phyloP scores from a whole-genome alignment of 2,329 filamentous ascomycete genomes.

The Epichloe gansuensis region DNA sequence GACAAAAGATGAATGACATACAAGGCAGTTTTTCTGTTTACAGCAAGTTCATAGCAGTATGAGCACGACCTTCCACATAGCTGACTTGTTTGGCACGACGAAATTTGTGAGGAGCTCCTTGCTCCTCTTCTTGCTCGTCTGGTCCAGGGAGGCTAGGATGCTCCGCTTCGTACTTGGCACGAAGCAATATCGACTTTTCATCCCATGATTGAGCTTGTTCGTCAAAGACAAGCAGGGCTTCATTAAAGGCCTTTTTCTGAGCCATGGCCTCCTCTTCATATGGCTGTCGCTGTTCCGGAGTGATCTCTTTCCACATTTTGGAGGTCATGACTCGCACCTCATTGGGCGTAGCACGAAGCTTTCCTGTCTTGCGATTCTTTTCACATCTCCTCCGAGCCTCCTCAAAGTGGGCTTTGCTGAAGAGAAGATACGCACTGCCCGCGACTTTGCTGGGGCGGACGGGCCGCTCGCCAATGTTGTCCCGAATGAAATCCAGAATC shows the following conservation, averaged over 20 bases:
- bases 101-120: constrained; percentile 17
- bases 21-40: constrained; percentile 1
- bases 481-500: constrained; percentile 38
- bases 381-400: constrained; percentile 47
- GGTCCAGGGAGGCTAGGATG: constrained; percentile 28
- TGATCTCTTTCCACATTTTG: constrained; percentile 78
- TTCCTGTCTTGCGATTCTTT: constrained; percentile 48
- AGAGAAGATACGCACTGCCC: constrained; percentile 80
- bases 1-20: neutral
- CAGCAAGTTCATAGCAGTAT: constrained; percentile 15
- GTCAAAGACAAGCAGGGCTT: constrained; percentile 46
- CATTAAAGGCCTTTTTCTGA: constrained; percentile 54
- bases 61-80: constrained; percentile 22
- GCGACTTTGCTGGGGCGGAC: constrained; percentile 59
- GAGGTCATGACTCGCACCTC: constrained; percentile 79
- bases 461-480: constrained; percentile 61
- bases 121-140: constrained; percentile 13
- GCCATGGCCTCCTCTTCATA: constrained; percentile 63
- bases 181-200: constrained; percentile 43
- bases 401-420: constrained; percentile 69
- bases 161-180: constrained; percentile 38
- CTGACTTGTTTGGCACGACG: constrained; percentile 26
- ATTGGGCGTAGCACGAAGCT: constrained; percentile 56
- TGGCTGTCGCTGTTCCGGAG: constrained; percentile 58
- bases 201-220: constrained; percentile 62